Base-by-base conservation (phyloP, 495 filamentous ascomycete genomes). In the Neohortaea acidophila region DNA sequence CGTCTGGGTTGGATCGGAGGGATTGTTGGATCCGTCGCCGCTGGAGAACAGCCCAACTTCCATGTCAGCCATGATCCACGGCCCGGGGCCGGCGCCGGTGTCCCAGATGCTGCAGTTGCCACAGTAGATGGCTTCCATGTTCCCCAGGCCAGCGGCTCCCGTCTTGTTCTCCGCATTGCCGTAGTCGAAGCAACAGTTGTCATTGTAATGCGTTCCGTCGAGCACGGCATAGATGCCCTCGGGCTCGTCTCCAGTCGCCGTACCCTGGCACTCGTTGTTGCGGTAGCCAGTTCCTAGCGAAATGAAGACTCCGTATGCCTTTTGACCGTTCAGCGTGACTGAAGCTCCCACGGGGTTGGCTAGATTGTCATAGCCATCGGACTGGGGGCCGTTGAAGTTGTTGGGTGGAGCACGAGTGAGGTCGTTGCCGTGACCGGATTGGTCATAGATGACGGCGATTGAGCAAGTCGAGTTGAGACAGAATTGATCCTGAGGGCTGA, bases 121-220 rank as follows among this genome's bases (percentile, higher is more conserved):
- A 51, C 52, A 73, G 60, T 75, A 75, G 52, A 75, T 66, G 25
- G 70, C 67, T 52, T 75, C 70, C 70, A 75, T 73, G 44, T 73
- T 69, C 40, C 65, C 69, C 41, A 62, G 60, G 29, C 70, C 70
- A 1, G 68, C 73, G 44, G 73, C 70, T 7, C 20, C 51, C 41
- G 53, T 66, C 49, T 49, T 70, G 18, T 57, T 64, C 55, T 75
- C 70, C 28, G 70, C 70, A 32, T 75, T 75, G 36, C 70, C 70
- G 35, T 75, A 75, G 54, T 75, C 70, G 45, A 70, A 75, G 59
- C 70, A 75, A 61, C 70, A 75, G 20, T 22, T 60, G 23, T 40
- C 59, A 37, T 74, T 74, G 56, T 69, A 74, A 41, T 74, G 67
- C 4, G 68, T 72, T 2, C 68, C 69, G 28, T 73, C 69, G 18